phyloP scores from a whole-genome alignment of 139 green algal genomes.

The Micractinium conductrix region DNA sequence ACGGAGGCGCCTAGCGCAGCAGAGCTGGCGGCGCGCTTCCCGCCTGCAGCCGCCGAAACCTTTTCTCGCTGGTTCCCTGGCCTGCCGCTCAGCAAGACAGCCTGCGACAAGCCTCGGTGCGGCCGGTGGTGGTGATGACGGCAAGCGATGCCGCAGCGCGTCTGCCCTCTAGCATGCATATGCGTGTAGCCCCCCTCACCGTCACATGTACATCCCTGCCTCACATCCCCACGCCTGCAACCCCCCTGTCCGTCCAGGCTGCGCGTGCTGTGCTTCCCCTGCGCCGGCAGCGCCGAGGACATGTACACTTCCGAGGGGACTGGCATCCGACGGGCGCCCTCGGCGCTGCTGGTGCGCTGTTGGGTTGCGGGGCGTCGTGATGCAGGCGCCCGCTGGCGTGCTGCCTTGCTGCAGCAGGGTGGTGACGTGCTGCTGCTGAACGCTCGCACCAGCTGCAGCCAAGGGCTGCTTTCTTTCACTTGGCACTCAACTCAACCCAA shows the following conservation, averaged over 20 bases:
- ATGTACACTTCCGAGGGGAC: conserved; percentile 90
- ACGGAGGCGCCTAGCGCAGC: not conserved
- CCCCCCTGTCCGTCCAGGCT: conserved; percentile 35
- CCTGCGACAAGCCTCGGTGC: conserved; percentile 36
- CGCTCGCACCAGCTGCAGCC: not conserved
- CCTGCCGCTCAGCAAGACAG: conserved; percentile 50
- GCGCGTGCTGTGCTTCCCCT: conserved; percentile 76
- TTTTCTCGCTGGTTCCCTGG: conserved; percentile 70
- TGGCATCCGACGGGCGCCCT: conserved; percentile 57
- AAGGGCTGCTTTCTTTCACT: not conserved
- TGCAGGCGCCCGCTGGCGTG: no score
- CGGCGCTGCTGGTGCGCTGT: conserved; percentile 68
- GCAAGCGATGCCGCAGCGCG: not conserved
- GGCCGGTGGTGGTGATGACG: no score
- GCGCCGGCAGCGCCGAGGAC: conserved; percentile 85
- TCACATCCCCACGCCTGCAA: not conserved
- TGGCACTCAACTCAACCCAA: not conserved
- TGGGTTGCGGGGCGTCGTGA: no score
- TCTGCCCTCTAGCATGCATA: not conserved
- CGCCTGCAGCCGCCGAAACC: conserved; percentile 11
- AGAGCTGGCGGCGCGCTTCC: conserved; percentile 18
- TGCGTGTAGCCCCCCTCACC: no score
- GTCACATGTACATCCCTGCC: not conserved
- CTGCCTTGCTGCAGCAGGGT: no score
- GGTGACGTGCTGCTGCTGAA: not conserved